Conservation (phyloP, 2,329 filamentous ascomycete species). For the Diaporthe sp. region DNA sequence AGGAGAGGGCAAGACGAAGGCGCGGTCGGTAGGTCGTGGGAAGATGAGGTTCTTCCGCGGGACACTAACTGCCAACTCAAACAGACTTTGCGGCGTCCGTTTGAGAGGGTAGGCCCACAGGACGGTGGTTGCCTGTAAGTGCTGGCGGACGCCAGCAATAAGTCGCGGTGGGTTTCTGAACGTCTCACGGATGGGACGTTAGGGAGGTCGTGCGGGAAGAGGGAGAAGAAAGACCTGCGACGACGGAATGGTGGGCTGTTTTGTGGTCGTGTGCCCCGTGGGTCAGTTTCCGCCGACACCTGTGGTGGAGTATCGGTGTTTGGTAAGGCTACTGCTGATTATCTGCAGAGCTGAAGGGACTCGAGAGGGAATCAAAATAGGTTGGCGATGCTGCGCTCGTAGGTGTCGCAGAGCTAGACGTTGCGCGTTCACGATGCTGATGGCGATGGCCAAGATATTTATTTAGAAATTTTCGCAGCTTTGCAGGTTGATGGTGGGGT, state of each 20-base stretch:
- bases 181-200: slow-evolving; percentile 82
- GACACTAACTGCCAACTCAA: slow-evolving; percentile 97
- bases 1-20: slow-evolving; percentile 35
- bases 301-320: slow-evolving; percentile 81
- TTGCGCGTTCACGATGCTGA: neutral
- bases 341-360: neutral
- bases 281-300: slow-evolving; percentile 81
- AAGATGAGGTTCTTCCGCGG: slow-evolving; percentile 72
- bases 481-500: slow-evolving; percentile 2
- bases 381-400: neutral
- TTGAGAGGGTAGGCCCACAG: slow-evolving; percentile 98
- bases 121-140: slow-evolving; percentile 70
- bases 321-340: slow-evolving; percentile 42
- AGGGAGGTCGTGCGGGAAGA: slow-evolving; percentile 89
- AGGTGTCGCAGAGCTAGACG: neutral
- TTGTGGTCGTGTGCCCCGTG: slow-evolving; percentile 66
- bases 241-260: slow-evolving; percentile 88
- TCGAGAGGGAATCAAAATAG: neutral
- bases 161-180: slow-evolving; percentile 60
- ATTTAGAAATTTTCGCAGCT: slow-evolving; percentile 11
- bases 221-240: slow-evolving; percentile 85
- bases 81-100: slow-evolving; percentile 94
- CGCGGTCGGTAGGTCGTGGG: slow-evolving; percentile 37
- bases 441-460: slow-evolving; percentile 6
- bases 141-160: slow-evolving; percentile 92